Evolutionary conservation across 1,139 yeast genomes (phyloP), one percentile per base, ranked within the genome.

Genomic region (Hansenula sp.): DNA sequence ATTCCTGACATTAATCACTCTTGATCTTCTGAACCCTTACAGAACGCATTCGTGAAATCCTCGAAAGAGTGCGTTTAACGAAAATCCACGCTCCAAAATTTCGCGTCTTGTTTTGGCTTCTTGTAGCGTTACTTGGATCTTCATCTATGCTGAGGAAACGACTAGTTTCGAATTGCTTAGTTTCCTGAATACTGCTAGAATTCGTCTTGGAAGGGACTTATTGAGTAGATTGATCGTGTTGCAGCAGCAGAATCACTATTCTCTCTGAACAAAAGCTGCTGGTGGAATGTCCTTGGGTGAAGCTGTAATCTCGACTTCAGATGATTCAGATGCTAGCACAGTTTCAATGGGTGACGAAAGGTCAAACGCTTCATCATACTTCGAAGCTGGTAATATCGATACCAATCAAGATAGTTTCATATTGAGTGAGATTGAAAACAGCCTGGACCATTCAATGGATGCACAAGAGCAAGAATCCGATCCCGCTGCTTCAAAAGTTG

Each of bases 361-460:
- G 7, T 28, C 38, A 13, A 25, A 35, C 13, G 30, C 21, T 5
- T 36, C 38, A 2, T 28, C 38, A 4, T 36, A 27, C 13, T 36
- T 36, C 21, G 40, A 38, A 7, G 12, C 30, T 2, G 21, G 30
- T 8, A 9, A 30, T 28, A 31, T 21, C 5, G 35, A 38, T 31
- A 21, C 25, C 3, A 21, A 30, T 11, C 21, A 38, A 2, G 35
- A 38, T 13, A 36, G 38, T 13, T 36, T 36, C 16, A 28, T 36
- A 18, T 9, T 38, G 8, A 38, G 34, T n/a, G 48, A 48, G 33
- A 41, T 42, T 24, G 49, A 45, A 13, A 29, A 33, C 15, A 33
- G 30, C n/a, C 16, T 34, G 39, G 27, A 5, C 11, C 25, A 12
- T 12, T 24, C 30, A 9, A 16, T 21, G 5, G 24, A n/a, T 3